Conservation (phyloP, 169 alveolate species). For the Plasmodium chabaudi region DNA sequence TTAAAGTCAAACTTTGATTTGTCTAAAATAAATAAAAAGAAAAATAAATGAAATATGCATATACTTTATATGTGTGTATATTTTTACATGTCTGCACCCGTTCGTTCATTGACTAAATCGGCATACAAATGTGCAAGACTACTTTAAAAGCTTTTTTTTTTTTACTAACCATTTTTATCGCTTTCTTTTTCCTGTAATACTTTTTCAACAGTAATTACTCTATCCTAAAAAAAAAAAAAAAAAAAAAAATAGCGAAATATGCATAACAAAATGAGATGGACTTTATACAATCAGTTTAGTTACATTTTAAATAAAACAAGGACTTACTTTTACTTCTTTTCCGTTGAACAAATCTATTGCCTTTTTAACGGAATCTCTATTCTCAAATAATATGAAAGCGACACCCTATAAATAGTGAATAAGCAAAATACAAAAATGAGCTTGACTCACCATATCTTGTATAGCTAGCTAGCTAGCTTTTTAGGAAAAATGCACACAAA, state of each 20-base stretch:
- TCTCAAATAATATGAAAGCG: slow-evolving; percentile 28
- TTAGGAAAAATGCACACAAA: too few relatives aligned
- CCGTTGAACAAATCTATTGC: slow-evolving; percentile 60
- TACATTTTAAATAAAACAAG: too few relatives aligned
- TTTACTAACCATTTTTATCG: slow-evolving; percentile 26
- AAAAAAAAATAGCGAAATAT: not conserved
- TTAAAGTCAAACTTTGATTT: too few relatives aligned
- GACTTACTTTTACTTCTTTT: slow-evolving; percentile 31
- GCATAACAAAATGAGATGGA: too few relatives aligned
- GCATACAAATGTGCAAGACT: too few relatives aligned
- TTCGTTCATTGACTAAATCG: too few relatives aligned
- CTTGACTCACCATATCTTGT: not conserved
- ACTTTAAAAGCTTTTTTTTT: not conserved
- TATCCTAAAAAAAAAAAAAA: slow-evolving; percentile 15
- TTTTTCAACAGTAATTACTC: slow-evolving; percentile 29
- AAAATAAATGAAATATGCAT: too few relatives aligned
- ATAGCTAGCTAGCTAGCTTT: too few relatives aligned
- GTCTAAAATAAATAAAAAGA: too few relatives aligned
- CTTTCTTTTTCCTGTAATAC: slow-evolving; percentile 11
- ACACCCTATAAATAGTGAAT: slow-evolving; percentile 18
- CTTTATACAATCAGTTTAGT: too few relatives aligned
- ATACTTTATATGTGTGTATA: too few relatives aligned
- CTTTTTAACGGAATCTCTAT: slow-evolving; percentile 46
- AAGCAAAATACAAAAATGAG: slow-evolving; percentile 1
- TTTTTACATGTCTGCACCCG: too few relatives aligned